phyloP scores from a whole-genome alignment of 108 stramenopile species.

The Fistulifera solaris region DNA sequence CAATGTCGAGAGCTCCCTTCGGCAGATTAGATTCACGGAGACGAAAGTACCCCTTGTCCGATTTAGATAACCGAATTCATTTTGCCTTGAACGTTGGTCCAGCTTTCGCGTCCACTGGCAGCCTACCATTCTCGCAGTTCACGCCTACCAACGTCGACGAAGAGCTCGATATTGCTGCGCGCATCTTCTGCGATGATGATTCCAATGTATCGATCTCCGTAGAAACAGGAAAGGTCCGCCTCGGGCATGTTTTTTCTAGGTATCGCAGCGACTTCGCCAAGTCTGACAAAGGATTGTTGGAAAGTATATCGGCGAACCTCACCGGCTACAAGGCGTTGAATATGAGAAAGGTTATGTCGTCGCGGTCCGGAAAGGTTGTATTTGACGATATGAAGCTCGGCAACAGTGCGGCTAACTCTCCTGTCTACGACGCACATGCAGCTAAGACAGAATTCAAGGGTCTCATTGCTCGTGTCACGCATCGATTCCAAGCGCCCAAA shows the following conservation, averaged over 20 bases:
- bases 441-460: no score
- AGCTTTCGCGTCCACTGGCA: neutral
- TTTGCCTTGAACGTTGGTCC: slow-evolving; percentile 62
- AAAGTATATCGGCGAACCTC: neutral
- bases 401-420: no score
- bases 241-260: neutral
- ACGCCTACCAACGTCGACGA: neutral
- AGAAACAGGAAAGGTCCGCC: neutral
- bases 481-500: no score
- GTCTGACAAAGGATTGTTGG: slow-evolving; percentile 1
- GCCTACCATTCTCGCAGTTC: neutral
- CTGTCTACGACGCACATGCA: no score
- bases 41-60: slow-evolving; percentile 2
- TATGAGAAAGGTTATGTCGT: no score
- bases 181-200: slow-evolving; percentile 1
- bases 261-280: slow-evolving; percentile 7
- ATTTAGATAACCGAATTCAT: slow-evolving; percentile 55
- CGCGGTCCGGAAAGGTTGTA: no score
- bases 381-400: no score
- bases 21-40: slow-evolving; percentile 3
- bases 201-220: slow-evolving; percentile 1
- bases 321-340: no score
- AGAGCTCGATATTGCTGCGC: slow-evolving; percentile 9
- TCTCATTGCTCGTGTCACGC: no score
- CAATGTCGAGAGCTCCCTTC: slow-evolving; percentile 6